Evolutionary conservation across 257 asterid species (phyloP), one percentile per base, ranked within the genome.

Genomic region (Penstemon eatonii): DNA sequence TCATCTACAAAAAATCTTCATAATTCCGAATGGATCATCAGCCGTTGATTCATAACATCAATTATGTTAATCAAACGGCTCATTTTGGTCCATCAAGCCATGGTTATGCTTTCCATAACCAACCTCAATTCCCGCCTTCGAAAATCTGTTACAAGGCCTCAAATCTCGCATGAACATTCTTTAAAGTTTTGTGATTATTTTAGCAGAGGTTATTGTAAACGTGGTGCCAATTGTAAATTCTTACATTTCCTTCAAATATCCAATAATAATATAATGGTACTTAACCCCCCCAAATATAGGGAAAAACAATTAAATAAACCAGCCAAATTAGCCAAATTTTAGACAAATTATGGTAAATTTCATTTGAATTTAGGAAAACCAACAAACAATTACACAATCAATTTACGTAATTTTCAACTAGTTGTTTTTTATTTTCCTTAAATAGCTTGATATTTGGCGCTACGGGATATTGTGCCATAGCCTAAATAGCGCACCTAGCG

Each of bases 141-240:
- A 25, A 25, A 25, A 2, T 25, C 3, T 0, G 33, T 25, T 53
- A 66, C 55, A 62, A 46, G 15, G 66, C 5, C 51, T 25, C 42
- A 11, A 5, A 8, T 3, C 50, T 59, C 56, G 3, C 69, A 54
- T 41, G 77, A 67, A 55, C 5, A 44, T 1, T 39, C 56, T 5
- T 4, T 25, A 50, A 63, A 60, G 61, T 65, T 73, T 6, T 80
- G 84, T 6, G 50, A 69, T 6, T 52, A 42, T 62, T 76, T 75
- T 49, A 72, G 19, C 10, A n/a, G 37, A 47, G 84, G 81, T 25
- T 69, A 72, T 18, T 80, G 84, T 13, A 69, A 42, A 69, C 44
- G 60, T 12, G 84, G 84, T n/a, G 84, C 52, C 4, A 56, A 8
- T n/a, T 80, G 81, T 41, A 70, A 47, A 63, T 73, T 60, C 72